Evolutionary conservation across 805 yeast genomes (phyloP), one percentile per base, ranked within the genome.

Genomic region (Lachancea kluyveri): DNA sequence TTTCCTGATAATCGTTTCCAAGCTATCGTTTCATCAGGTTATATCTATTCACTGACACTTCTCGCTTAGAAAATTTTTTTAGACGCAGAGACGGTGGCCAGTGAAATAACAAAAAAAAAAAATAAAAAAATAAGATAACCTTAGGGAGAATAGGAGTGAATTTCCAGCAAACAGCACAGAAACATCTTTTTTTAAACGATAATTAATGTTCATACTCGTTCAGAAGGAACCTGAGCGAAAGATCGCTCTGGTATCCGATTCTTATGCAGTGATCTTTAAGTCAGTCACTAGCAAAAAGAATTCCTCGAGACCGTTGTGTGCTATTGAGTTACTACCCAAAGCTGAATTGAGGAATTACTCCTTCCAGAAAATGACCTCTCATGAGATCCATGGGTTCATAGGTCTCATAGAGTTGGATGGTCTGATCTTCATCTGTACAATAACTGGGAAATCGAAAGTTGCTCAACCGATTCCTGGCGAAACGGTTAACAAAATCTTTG

Each of bases 381-480:
- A 62, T 26, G 70, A 68, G 26, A 65, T 74, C 4, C 56, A 63
- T 40, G 94, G 94, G 1, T 81, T 88, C 50, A 57, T 92, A 11
- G 98, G 98, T 0, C 60, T 92, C 26, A 80, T 90, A 22, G 73
- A 75, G 31, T 68, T 87, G 23, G 77, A 73, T 9, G 64, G 67
- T 5, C 79, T 82, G 34, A 71, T 77, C 3, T 92, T 79, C 48
- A 58, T 90, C 22, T 83, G 94, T 31, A 73, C 85, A 0, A 85
- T 92, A 32, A 79, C 94, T 0, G 80, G 85, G 0, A 75, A 82
- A 18, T 59, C 74, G 2, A 72, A 76, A 41, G 95, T 84, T 8
- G 97, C 97, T 0, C 65, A 70, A 17, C 97, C 97, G 0, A 66
- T 84, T 10, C 78, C 79, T 0, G 74, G 74, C 21, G 95, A 92